Evolutionary conservation across 768 basidiomycete species (phyloP), one percentile per base, ranked within the genome.

Genomic region (Filobasidium floriforme): DNA sequence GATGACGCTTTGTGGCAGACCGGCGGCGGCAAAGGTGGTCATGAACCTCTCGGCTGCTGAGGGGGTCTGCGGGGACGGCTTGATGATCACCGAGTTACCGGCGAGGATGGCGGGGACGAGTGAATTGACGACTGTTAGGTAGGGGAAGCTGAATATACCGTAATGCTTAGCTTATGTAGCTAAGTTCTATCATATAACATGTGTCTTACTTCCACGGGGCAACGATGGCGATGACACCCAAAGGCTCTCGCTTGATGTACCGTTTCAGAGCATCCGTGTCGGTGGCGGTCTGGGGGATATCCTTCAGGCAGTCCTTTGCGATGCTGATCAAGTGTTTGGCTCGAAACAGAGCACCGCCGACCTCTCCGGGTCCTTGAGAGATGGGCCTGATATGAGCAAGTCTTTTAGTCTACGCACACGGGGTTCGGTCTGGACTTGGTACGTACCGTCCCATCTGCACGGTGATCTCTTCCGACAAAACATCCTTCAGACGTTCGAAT

Each of bases 1-100:
- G 28, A 91, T 80, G 57, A 89, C 82, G 64, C 87, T 83, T 54
- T 82, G 70, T 0, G 93, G 92, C 0, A 96, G 84, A 12, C 92
- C 91, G 0, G 91, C 92, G 1, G 81, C 80, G n/a, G 79, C 79
- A 41, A 92, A 83, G 0, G 89, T 87, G 15, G 81, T 75, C 0
- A 84, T 83, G 69, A 97, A 84, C 4, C 89, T 85, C 75, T 96
- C 91, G 2, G 89, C 92, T 0, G 87, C 85, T 54, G 91, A 81
- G 5, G 96, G 94, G 0, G 93, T 97, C 75, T 99, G 96, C 0
- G 96, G 96, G 1, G 92, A 94, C 0, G 96, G 94, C 77, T 98
- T 99, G 75, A 98, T 81, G 54, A 99, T 76, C 12, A 97, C 89
- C 0, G 89, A 80, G 76, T 99, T 98, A 37, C 96, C 82, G 6